phyloP scores from a whole-genome alignment of 352 stramenopile species.

The Globisporangium cystogenes region DNA sequence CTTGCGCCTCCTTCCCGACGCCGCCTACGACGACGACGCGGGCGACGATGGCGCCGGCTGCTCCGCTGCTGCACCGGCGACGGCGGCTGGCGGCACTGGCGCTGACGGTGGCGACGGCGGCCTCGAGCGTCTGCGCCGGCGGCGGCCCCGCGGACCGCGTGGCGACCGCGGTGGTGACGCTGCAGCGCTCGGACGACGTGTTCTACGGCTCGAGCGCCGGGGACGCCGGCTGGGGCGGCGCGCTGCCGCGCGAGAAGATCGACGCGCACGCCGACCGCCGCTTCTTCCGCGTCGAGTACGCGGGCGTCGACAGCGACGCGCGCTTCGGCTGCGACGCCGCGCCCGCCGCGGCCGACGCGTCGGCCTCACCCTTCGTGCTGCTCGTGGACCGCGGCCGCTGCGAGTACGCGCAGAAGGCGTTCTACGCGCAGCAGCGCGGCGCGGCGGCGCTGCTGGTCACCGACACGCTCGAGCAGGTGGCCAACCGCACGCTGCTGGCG shows the following conservation, averaged over 20 bases:
- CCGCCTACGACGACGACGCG: neutral
- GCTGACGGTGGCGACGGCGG: neutral
- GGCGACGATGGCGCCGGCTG: neutral
- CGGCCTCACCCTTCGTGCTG: slow-evolving; percentile 43
- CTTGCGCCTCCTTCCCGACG: too few relatives aligned
- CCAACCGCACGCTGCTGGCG: slow-evolving; percentile 39
- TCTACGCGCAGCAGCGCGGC: slow-evolving; percentile 59
- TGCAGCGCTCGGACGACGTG: slow-evolving; percentile 42
- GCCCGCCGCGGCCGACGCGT: slow-evolving; percentile 11
- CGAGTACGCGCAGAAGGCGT: slow-evolving; percentile 72
- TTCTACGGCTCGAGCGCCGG: slow-evolving; percentile 52
- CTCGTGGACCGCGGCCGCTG: slow-evolving; percentile 69
- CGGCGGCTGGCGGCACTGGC: slow-evolving; percentile 6
- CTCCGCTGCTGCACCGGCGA: slow-evolving; percentile 17
- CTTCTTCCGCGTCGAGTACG: slow-evolving; percentile 53
- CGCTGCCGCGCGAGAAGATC: slow-evolving; percentile 43
- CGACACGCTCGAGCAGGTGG: slow-evolving; percentile 66
- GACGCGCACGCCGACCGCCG: slow-evolving; percentile 27
- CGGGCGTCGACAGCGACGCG: slow-evolving; percentile 29
- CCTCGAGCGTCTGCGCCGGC: slow-evolving; percentile 21
- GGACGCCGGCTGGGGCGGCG: slow-evolving; percentile 47
- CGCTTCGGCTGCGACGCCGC: slow-evolving; percentile 45
- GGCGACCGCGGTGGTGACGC: slow-evolving; percentile 44
- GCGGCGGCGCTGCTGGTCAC: slow-evolving; percentile 66
- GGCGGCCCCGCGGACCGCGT: slow-evolving; percentile 24